Evolutionary conservation across 306 rosid genomes (phyloP).

Genomic region (Herpetospermum pedunculosum): DNA sequence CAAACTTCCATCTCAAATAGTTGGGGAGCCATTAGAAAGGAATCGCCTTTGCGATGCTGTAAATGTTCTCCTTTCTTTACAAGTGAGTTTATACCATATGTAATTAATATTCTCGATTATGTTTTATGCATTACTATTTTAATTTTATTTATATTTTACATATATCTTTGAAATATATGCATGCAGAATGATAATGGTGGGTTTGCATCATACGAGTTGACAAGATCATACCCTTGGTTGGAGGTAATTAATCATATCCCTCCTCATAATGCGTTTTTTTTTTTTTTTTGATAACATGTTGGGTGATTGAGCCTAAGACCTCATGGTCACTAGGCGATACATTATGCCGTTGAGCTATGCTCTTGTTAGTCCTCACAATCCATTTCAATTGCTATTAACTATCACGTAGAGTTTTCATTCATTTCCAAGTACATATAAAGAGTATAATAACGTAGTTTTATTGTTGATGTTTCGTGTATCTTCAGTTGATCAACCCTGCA

Average conservation of each 20-base stretch:
- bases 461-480: conserved; percentile 10
- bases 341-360: no score
- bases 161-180: neutral
- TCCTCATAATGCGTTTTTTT: no score
- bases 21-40: conserved; percentile 48
- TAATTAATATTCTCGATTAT: neutral
- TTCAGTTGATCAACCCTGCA: conserved; percentile 84
- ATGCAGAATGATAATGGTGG: conserved; percentile 77
- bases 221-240: conserved; percentile 82
- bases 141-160: neutral
- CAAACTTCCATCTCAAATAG: conserved; percentile 36
- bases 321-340: no score
- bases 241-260: conserved; percentile 47
- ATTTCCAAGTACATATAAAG: neutral
- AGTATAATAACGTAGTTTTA: neutral
- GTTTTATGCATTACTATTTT: neutral
- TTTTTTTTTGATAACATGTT: no score
- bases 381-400: neutral
- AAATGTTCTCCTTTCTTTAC: conserved; percentile 63
- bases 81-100: conserved; percentile 27
- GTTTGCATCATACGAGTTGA: conserved; percentile 82
- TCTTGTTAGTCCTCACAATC: no score
- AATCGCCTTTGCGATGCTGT: conserved; percentile 47
- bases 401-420: neutral
- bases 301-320: no score